phyloP scores from a whole-genome alignment of 2,329 filamentous ascomycete species.

The Periconia macrospinosa region DNA sequence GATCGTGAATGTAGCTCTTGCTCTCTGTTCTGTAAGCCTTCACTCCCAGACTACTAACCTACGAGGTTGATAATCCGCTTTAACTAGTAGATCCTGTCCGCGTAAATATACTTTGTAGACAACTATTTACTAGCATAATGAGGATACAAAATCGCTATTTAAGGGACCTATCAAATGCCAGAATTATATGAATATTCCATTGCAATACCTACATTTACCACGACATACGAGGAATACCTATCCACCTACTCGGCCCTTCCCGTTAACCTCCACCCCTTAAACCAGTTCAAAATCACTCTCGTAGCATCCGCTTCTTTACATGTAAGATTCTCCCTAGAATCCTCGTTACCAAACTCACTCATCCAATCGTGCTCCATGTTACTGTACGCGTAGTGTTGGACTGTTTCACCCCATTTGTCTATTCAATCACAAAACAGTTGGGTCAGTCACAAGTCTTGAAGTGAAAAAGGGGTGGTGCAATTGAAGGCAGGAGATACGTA shows the following conservation, averaged over 20 bases:
- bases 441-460: background rate
- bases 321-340: conserved; percentile 26
- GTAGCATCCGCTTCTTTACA: conserved; percentile 35
- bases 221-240: background rate
- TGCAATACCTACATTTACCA: no score
- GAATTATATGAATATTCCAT: no score
- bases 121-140: no score
- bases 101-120: no score
- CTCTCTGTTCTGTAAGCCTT: no score
- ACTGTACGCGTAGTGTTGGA: conserved; percentile 44
- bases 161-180: no score
- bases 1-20: no score
- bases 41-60: no score
- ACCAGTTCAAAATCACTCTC: conserved; percentile 35
- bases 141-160: no score
- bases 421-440: background rate
- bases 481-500: conserved; percentile 9
- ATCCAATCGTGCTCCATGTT: conserved; percentile 49
- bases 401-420: conserved; percentile 25
- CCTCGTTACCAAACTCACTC: conserved; percentile 30
- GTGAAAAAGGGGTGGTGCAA: background rate
- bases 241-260: background rate
- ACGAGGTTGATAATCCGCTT: no score
- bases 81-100: no score
- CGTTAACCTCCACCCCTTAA: conserved; percentile 26